Conservation (phyloP, 1,284 basidiomycete species). For the Naganishia albida region DNA sequence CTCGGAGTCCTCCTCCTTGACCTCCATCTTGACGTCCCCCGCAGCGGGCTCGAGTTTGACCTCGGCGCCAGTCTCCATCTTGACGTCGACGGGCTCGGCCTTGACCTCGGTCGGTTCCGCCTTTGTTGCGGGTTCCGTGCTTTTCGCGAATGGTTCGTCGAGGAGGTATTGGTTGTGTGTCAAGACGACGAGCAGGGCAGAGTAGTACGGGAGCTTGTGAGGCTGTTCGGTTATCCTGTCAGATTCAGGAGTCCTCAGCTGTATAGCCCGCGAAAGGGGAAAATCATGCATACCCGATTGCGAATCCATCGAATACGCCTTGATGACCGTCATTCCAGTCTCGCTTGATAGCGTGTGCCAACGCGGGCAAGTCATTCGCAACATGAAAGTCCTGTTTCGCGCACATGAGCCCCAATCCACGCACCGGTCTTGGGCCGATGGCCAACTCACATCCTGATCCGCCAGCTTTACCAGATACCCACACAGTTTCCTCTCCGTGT, state of each 20-base stretch:
- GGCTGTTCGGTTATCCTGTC: conserved; percentile 79
- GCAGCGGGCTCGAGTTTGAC: conserved; percentile 7
- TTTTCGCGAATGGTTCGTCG: conserved; percentile 34
- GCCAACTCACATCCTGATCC: conserved; percentile 72
- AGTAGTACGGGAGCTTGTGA: conserved; percentile 86
- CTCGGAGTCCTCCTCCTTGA: conserved; percentile 24
- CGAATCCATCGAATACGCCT: conserved; percentile 58
- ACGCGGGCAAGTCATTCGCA: conserved; percentile 69
- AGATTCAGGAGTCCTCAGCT: not conserved
- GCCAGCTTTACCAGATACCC: conserved; percentile 71
- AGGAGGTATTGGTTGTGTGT: conserved; percentile 45
- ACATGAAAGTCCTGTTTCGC: conserved; percentile 43
- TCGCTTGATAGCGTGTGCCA: conserved; percentile 66
- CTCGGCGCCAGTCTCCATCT: conserved; percentile 29
- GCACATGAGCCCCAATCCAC: not conserved
- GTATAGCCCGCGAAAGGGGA: too few species aligned
- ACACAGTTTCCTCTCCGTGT: conserved; percentile 71
- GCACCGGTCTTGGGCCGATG: too few species aligned
- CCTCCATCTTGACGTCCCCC: conserved; percentile 17
- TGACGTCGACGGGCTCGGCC: conserved; percentile 2
- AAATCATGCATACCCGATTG: conserved; percentile 22
- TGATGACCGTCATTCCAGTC: conserved; percentile 62
- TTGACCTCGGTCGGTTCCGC: not conserved
- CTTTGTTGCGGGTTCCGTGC: not conserved
- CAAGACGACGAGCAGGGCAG: conserved; percentile 72